Conservation (phyloP, 1,139 yeast genomes). For the Suhomyces bokatorum region DNA sequence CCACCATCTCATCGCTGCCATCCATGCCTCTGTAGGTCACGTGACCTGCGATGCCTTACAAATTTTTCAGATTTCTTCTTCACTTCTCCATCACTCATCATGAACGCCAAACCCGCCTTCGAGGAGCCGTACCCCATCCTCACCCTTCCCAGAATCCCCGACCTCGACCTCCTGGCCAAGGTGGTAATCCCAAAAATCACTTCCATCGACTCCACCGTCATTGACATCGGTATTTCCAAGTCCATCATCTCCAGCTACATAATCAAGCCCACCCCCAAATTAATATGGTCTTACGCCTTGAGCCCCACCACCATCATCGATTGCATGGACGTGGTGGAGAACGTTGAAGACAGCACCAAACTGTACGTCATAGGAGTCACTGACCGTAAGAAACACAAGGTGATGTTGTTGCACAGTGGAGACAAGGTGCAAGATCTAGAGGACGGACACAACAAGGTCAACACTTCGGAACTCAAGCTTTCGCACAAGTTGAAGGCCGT, state of each 20-base stretch:
- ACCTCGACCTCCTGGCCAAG: constrained; percentile 30
- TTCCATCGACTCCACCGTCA: constrained; percentile 27
- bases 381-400: constrained; percentile 46
- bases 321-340: constrained; percentile 40
- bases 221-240: constrained; percentile 72
- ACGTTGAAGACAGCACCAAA: constrained; percentile 19
- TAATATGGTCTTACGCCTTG: constrained; percentile 71
- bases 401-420: constrained; percentile 33
- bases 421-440: constrained; percentile 15
- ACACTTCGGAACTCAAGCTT: constrained; percentile 22
- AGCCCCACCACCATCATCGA: constrained; percentile 59
- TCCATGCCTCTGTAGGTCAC: neutral
- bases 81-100: constrained; percentile 3
- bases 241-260: constrained; percentile 72
- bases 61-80: constrained; percentile 5
- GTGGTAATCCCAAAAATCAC: constrained; percentile 33
- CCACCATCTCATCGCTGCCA: constrained; percentile 1
- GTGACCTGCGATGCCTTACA: constrained; percentile 16
- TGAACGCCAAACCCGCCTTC: constrained; percentile 24
- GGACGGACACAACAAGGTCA: constrained; percentile 17
- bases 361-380: constrained; percentile 45
- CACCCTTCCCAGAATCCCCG: constrained; percentile 44
- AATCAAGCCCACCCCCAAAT: constrained; percentile 77
- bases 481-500: constrained; percentile 34
- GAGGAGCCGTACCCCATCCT: constrained; percentile 41